A percentile compares a stretch with the other conserved stretches of the same genome.
These are phyloP conservation scores for Auricularia sp. DNA, from an alignment of 768 basidiomycete species.

Conservation along the genomic window DNA sequence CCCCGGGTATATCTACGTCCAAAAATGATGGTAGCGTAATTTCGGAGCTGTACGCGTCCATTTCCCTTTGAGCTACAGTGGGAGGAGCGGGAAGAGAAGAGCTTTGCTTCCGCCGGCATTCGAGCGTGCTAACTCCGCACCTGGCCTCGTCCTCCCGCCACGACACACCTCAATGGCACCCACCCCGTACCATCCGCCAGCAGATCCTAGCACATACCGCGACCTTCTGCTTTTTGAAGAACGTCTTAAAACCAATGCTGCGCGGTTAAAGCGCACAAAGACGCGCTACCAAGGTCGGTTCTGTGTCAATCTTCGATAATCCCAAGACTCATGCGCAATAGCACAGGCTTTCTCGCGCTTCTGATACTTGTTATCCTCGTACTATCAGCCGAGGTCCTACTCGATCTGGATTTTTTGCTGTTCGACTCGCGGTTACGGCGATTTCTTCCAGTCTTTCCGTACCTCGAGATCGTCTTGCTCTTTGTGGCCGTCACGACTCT, in stretches of 20 bases:
- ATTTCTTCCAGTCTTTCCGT: constrained; percentile 29
- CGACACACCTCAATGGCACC: neutral
- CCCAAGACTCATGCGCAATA: constrained; percentile 13
- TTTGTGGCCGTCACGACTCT: constrained; percentile 87
- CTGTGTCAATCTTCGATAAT: constrained; percentile 8
- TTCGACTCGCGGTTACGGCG: neutral
- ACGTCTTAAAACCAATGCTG: constrained; percentile 87
- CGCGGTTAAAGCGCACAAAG: constrained; percentile 68
- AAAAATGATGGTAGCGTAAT: no score
- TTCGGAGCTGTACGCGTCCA: no score
- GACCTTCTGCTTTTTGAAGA: constrained; percentile 93
- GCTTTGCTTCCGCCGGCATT: no score
- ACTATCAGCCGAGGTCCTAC: constrained; percentile 63
- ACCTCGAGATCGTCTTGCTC: constrained; percentile 66
- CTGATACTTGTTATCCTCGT: constrained; percentile 59
- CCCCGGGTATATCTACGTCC: no score
- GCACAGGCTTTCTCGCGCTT: constrained; percentile 63
- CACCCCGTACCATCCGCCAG: constrained; percentile 43
- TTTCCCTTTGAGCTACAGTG: no score
- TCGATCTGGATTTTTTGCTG: constrained; percentile 50
- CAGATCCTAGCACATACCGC: constrained; percentile 70
- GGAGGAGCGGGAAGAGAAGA: no score
- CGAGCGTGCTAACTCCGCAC: no score
- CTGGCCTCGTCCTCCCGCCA: no score
- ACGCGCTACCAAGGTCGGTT: constrained; percentile 70